A percentile compares a stretch with the other conserved stretches of the same genome.
These are phyloP conservation scores for Plectosphaerella cucumerina DNA, from an alignment of 2,329 filamentous ascomycete genomes.

Conservation along the genomic window DNA sequence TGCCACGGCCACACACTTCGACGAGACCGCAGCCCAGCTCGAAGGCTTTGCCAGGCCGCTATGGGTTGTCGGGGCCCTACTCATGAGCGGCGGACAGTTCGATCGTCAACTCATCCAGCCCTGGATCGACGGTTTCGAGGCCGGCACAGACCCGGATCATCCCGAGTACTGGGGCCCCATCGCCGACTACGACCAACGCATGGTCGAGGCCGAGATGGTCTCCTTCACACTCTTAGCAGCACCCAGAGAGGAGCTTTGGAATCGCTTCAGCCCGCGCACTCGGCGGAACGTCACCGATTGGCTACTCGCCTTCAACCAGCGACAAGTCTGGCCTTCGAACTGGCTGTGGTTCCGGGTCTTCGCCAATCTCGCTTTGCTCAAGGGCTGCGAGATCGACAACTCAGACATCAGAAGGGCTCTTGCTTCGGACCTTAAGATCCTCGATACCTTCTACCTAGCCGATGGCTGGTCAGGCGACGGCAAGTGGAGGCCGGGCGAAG, in stretches of 20 bases:
- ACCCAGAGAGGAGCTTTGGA: constrained; percentile 28
- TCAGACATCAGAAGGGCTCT: not conserved
- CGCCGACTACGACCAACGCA: constrained; percentile 41
- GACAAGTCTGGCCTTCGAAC: constrained; percentile 34
- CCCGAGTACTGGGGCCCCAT: constrained; percentile 44
- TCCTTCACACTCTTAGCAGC: constrained; percentile 41
- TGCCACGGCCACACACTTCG: constrained; percentile 35
- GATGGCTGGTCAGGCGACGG: constrained; percentile 39
- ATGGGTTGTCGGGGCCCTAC: constrained; percentile 26
- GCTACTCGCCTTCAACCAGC: constrained; percentile 32
- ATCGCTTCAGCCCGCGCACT: constrained; percentile 17
- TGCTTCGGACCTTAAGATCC: constrained; percentile 12
- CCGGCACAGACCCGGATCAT: constrained; percentile 27
- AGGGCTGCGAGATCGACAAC: constrained; percentile 10
- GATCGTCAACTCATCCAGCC: constrained; percentile 8
- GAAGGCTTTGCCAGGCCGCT: constrained; percentile 39
- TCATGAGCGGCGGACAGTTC: constrained; percentile 21
- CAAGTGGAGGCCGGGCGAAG: constrained; percentile 21
- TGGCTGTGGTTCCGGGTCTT: constrained; percentile 42
- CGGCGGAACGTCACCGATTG: constrained; percentile 31
- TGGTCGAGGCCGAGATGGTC: constrained; percentile 51
- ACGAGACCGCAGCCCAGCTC: constrained; percentile 38
- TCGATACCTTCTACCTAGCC: constrained; percentile 33
- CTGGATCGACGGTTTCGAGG: constrained; percentile 26
- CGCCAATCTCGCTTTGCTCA: constrained; percentile 34